These are phyloP conservation scores for Amanita pseudoporphyria DNA, from an alignment of 768 basidiomycete species.

Conservation along the genomic window DNA sequence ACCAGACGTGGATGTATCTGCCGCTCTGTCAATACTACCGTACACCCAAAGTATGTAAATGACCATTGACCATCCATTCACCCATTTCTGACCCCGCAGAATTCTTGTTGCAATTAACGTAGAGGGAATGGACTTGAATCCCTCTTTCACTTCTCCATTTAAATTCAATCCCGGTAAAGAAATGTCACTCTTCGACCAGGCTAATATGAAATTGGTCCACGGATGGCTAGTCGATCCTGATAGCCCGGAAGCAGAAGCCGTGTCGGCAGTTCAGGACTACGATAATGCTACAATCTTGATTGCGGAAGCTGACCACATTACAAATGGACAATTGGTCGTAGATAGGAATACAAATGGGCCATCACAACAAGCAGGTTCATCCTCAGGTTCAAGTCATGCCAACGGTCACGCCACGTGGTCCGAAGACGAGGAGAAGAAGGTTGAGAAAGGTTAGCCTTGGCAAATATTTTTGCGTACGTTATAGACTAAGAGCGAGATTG, in stretches of 20 bases:
- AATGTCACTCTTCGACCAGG: constrained; percentile 77
- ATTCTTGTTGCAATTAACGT: constrained; percentile 1
- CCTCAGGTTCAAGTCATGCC: constrained; percentile 16
- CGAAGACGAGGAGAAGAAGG: constrained; percentile 47
- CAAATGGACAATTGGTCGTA: constrained; percentile 49
- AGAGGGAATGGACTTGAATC: constrained; percentile 90
- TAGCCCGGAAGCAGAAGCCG: constrained; percentile 44
- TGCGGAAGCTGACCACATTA: constrained; percentile 71
- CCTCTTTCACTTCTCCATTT: constrained; percentile 61
- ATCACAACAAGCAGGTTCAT: constrained; percentile 9
- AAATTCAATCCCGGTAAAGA: constrained; percentile 75
- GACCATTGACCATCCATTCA: constrained; percentile 7
- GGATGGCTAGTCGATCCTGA: constrained; percentile 82
- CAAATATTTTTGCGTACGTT: background rate
- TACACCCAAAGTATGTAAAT: constrained; percentile 60
- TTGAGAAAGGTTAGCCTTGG: constrained; percentile 53
- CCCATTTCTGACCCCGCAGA: background rate
- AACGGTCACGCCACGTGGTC: constrained; percentile 26
- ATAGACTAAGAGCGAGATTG: background rate
- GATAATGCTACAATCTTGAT: constrained; percentile 67
- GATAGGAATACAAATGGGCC: constrained; percentile 19
- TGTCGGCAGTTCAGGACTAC: constrained; percentile 53
- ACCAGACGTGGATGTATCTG: constrained; percentile 53
- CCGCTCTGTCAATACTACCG: constrained; percentile 70
- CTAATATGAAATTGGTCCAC: constrained; percentile 73